Conservation (phyloP, 2,329 filamentous ascomycete genomes). For the Graphium sp. region DNA sequence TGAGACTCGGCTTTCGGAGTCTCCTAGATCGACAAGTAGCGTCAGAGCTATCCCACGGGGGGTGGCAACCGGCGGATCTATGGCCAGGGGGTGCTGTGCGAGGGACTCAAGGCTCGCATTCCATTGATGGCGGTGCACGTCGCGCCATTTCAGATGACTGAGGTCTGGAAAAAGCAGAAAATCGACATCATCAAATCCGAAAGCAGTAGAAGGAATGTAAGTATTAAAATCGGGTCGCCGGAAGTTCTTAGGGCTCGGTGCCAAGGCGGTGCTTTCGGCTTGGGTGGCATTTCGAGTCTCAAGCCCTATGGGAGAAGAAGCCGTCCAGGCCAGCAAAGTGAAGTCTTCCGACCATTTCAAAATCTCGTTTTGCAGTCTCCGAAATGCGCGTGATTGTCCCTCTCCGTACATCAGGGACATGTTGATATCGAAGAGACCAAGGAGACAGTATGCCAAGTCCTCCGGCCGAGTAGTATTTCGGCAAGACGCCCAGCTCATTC, state of each 20-base stretch:
- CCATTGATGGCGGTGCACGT: constrained; percentile 6
- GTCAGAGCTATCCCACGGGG: constrained; percentile 6
- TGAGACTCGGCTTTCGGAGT: constrained; percentile 1
- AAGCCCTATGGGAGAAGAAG: constrained; percentile 2
- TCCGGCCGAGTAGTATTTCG: constrained; percentile 11
- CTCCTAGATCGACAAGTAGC: constrained; percentile 5
- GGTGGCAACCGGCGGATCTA: constrained; percentile 5
- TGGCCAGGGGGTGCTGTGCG: constrained; percentile 4
- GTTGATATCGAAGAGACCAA: constrained; percentile 13
- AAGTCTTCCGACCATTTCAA: constrained; percentile 16
- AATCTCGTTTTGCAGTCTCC: constrained; percentile 17
- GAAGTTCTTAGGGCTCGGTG: constrained; percentile 5
- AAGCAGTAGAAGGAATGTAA: constrained; percentile 6
- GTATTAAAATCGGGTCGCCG: constrained; percentile 6
- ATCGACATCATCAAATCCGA: constrained; percentile 8
- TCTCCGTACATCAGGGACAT: constrained; percentile 14
- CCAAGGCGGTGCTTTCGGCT: constrained; percentile 4
- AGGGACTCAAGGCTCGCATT: neutral
- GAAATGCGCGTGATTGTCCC: constrained; percentile 13
- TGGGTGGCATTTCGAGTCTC: neutral
- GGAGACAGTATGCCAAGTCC: constrained; percentile 13
- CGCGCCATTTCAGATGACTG: constrained; percentile 4
- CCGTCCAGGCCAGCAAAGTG: constrained; percentile 14
- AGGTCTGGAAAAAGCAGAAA: constrained; percentile 7
- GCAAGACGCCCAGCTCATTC: constrained; percentile 12